These are phyloP conservation scores for Multifurca ochricompacta DNA, from an alignment of 768 basidiomycete genomes.

Conservation along the genomic window DNA sequence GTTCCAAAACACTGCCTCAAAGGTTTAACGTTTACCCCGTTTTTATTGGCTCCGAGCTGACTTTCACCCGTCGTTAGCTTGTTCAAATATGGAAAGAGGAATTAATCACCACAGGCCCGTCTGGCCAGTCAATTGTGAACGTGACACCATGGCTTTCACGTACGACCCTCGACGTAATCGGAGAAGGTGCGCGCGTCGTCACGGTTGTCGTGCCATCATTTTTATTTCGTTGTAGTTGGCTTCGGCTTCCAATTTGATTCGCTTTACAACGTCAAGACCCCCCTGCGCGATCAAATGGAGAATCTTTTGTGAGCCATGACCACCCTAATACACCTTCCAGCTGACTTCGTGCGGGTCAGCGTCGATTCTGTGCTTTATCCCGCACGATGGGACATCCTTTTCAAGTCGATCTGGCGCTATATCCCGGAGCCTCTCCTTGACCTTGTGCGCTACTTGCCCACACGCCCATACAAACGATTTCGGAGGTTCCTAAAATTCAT, in stretches of 20 bases:
- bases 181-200: slow-evolving; percentile 18
- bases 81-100: slow-evolving; percentile 23
- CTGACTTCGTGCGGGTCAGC: background rate
- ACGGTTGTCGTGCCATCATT: background rate
- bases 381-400: background rate
- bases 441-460: background rate
- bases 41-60: background rate
- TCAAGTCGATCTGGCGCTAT: slow-evolving; percentile 13
- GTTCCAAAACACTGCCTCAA: slow-evolving; percentile 19
- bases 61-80: slow-evolving; percentile 5
- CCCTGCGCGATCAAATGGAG: slow-evolving; percentile 20
- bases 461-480: background rate
- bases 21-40: slow-evolving; percentile 9
- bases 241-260: slow-evolving; percentile 24
- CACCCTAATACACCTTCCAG: background rate
- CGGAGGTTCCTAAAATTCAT: background rate
- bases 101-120: background rate
- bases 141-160: slow-evolving; percentile 22
- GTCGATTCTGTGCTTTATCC: slow-evolving; percentile 4
- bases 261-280: slow-evolving; percentile 20
- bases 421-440: background rate
- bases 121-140: slow-evolving; percentile 11
- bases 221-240: slow-evolving; percentile 11
- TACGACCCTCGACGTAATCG: slow-evolving; percentile 24
- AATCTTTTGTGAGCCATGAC: slow-evolving; percentile 22